A percentile compares a stretch with the other conserved stretches of the same genome.
Conservation (phyloP, 352 stramenopile species). For the Phytopythium boreale region DNA sequence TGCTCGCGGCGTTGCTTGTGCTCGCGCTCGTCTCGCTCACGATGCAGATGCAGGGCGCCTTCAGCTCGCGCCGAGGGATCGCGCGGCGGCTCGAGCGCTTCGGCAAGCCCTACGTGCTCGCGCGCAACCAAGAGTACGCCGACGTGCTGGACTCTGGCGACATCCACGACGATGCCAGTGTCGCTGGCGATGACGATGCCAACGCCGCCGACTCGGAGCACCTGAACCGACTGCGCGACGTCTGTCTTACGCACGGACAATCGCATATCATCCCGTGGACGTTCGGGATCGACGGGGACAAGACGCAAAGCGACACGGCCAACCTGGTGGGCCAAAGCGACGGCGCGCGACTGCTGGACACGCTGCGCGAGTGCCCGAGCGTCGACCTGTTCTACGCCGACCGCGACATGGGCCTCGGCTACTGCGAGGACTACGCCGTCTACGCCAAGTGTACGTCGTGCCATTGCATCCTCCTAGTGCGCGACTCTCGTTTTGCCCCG, state of each 20-base stretch:
- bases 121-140: slow-evolving; percentile 4
- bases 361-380: slow-evolving; percentile 44
- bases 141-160: not conserved
- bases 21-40: not conserved
- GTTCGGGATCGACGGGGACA: slow-evolving; percentile 15
- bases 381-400: slow-evolving; percentile 64
- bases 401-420: slow-evolving; percentile 46
- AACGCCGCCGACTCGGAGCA: slow-evolving; percentile 6
- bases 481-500: no score
- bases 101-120: slow-evolving; percentile 5
- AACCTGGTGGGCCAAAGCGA: slow-evolving; percentile 33
- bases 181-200: not conserved
- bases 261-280: slow-evolving; percentile 28
- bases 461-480: not conserved
- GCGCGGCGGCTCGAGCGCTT: slow-evolving; percentile 4
- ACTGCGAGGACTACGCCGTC: slow-evolving; percentile 65
- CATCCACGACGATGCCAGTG: not conserved
- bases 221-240: slow-evolving; percentile 14
- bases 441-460: slow-evolving; percentile 20
- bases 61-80: not conserved
- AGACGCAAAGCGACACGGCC: slow-evolving; percentile 7
- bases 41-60: slow-evolving; percentile 3
- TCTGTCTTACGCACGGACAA: slow-evolving; percentile 18
- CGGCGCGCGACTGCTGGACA: slow-evolving; percentile 35
- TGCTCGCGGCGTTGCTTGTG: not conserved